Evolutionary conservation across 148 eudicot species (phyloP).

Genomic region (Nyssa sinensis): DNA sequence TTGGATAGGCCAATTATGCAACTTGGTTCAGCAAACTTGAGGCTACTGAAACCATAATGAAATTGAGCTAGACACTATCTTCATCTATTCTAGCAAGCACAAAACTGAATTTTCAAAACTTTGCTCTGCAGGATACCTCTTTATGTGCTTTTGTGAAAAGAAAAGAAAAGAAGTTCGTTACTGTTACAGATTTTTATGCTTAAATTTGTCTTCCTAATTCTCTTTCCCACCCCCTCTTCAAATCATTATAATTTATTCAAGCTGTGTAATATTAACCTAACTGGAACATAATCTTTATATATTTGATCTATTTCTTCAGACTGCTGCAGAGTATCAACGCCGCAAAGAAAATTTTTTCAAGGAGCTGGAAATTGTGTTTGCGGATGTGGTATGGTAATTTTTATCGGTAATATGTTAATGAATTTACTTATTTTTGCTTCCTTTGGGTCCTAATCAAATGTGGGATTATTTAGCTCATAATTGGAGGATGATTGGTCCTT

Average conservation of each 20-base stretch:
- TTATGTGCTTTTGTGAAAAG: neutral
- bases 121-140: neutral
- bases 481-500: neutral
- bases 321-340: slow-evolving; percentile 74
- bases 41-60: neutral
- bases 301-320: slow-evolving; percentile 38
- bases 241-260: neutral
- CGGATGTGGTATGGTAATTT: slow-evolving; percentile 80
- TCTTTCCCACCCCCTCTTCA: neutral
- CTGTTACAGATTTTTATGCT: neutral
- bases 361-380: slow-evolving; percentile 75
- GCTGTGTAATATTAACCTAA: no score
- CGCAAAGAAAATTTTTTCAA: slow-evolving; percentile 87
- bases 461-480: neutral
- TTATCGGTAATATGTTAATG: neutral
- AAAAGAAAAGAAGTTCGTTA: neutral
- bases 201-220: neutral
- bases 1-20: no score
- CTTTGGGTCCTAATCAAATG: neutral
- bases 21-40: no score
- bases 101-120: neutral
- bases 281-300: slow-evolving; percentile 5
- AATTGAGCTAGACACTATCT: neutral
- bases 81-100: neutral
- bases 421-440: neutral